Evolutionary conservation across 257 asterid genomes (phyloP).

Genomic region (Gynochthodes officinalis): DNA sequence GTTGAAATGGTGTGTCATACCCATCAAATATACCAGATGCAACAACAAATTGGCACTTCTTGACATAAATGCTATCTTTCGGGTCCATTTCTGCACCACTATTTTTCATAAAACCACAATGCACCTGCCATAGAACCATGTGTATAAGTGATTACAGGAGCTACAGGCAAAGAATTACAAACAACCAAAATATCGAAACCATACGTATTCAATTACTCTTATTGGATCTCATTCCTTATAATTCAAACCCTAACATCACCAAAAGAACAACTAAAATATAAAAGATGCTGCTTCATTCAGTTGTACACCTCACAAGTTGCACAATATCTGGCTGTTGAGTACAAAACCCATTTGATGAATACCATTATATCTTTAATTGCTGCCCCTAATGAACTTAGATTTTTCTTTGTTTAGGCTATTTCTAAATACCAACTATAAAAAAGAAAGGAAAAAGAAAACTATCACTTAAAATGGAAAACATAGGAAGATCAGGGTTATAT

Average conservation of each 20-base stretch:
- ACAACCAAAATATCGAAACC: background rate
- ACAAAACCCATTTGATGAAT: background rate
- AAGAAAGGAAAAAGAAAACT: background rate
- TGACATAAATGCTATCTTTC: slow-evolving; percentile 58
- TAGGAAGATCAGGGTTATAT: background rate
- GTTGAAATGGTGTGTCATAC: slow-evolving; percentile 87
- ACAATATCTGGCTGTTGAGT: background rate
- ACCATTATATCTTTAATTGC: background rate
- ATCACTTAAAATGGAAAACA: background rate
- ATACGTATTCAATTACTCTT: background rate
- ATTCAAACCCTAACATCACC: background rate
- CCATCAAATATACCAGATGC: slow-evolving; percentile 98
- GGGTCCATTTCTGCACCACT: slow-evolving; percentile 89
- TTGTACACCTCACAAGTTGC: background rate
- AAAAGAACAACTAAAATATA: background rate
- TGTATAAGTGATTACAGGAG: slow-evolving; percentile 4
- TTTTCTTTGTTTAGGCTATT: background rate
- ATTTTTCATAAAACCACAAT: slow-evolving; percentile 87
- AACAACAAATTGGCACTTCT: slow-evolving; percentile 80
- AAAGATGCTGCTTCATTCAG: background rate
- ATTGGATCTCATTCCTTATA: background rate
- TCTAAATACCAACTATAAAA: background rate
- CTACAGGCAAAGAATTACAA: background rate
- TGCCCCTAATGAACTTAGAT: background rate
- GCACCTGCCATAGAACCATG: slow-evolving; percentile 52